A percentile compares a stretch with the other conserved stretches of the same genome.
These are phyloP conservation scores for Posidonia oceanica DNA, from an alignment of 116 monocot species.

Conservation along the genomic window DNA sequence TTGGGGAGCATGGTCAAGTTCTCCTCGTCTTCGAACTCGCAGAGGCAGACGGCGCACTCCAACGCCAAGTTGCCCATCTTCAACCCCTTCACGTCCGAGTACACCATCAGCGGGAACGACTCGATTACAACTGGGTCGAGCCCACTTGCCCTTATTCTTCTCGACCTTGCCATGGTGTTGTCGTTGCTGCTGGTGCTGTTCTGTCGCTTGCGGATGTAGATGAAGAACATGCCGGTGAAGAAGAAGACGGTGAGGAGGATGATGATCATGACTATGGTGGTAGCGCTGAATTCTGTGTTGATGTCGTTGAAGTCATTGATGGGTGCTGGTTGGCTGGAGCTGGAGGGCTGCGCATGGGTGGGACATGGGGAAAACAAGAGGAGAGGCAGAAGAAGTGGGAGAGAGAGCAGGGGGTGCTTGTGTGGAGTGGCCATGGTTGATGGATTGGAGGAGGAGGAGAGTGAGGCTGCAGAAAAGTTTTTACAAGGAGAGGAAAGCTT, in stretches of 20 bases:
- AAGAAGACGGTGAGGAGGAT: neutral
- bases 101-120: slow-evolving; percentile 33
- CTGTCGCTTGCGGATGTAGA: neutral
- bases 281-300: neutral
- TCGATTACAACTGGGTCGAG: slow-evolving; percentile 28
- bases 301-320: no score
- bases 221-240: neutral
- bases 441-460: no score
- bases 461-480: no score
- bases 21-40: slow-evolving; percentile 60
- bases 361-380: no score
- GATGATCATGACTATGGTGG: neutral
- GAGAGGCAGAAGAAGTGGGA: no score
- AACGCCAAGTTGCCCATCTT: slow-evolving; percentile 33
- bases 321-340: no score
- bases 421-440: no score
- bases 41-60: slow-evolving; percentile 67
- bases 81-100: slow-evolving; percentile 39
- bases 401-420: no score
- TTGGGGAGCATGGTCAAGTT: slow-evolving; percentile 38
- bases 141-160: slow-evolving; percentile 9
- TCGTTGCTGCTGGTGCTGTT: neutral
- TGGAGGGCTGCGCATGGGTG: no score
- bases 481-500: no score
- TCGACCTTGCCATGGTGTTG: neutral